Base-by-base conservation (phyloP, 2,329 filamentous ascomycete genomes). In the Leptographium radiaticola region DNA sequence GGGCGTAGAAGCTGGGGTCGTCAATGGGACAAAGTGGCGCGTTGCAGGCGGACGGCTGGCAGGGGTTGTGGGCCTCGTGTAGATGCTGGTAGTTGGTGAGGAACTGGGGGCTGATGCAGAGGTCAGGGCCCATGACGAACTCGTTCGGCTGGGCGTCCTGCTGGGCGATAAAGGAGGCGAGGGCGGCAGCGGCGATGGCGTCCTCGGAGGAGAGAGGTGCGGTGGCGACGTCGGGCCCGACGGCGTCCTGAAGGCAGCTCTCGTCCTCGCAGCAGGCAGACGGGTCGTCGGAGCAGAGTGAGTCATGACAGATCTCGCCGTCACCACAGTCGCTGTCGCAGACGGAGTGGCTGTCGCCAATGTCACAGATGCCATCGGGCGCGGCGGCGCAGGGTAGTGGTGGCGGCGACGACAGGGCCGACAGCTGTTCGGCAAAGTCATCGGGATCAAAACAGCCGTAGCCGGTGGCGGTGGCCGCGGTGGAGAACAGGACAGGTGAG, bases 221-320 rank as follows among this genome's bases (percentile, higher is more conserved):
- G 2, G 18, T 18, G 9, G 51, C 25, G 33, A 18, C 52, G 13
- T 15, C 50, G 2, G 34, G 33, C 8, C 12, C 16, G 12, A 52
- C 25, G 1, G 18, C 20, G 9, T 34, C 40, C 16, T 57, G 48
- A 16, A 57, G 43, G 33, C 60, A 62, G 49, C 15, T 53, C 45
- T 60, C 56, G 34, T 61, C 59, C 40, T 59, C 56, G 39, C 61
- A 60, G 57, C 59, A 62, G 11, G 43, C 50, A 4, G 56, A 57
- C 11, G 56, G 53, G 42, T 59, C 53, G 12, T 59, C 53, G 7
- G 50, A 49, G 51, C 61, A 62, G 53, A 46, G 49, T 3, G 53
- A 33, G n/a, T 57, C 57, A 31, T 59, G 54, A 53, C 60, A 62
- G 8, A 59, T 58, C 25, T 57, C 52, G 10, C 56, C 59, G 16